phyloP scores from a whole-genome alignment of 2,329 filamentous ascomycete species.

The Nothophoma quercina region DNA sequence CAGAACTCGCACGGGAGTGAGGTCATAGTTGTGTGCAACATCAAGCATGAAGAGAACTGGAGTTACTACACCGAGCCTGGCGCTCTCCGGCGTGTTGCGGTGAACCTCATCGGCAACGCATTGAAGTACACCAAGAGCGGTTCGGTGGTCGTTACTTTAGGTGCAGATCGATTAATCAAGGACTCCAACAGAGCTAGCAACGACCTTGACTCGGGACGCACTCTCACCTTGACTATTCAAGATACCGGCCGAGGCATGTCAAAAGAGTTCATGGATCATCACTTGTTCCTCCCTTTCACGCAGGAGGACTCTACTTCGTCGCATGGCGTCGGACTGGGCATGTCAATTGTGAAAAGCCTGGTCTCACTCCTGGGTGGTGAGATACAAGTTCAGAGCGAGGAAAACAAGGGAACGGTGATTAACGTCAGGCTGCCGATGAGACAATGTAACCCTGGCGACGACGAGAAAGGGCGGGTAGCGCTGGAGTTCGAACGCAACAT shows the following conservation, averaged over 20 bases:
- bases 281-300: conserved; percentile 28
- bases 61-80: conserved; percentile 18
- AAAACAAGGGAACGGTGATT: conserved; percentile 5
- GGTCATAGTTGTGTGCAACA: conserved; percentile 5
- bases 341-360: conserved; percentile 31
- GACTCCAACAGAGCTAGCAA: neutral
- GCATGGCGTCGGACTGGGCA: conserved; percentile 28
- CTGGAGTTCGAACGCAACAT: neutral
- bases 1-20: neutral
- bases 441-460: neutral
- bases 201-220: neutral
- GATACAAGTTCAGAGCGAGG: conserved; percentile 23
- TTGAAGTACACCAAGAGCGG: conserved; percentile 30
- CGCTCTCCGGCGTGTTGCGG: conserved; percentile 24
- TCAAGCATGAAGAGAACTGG: conserved; percentile 10
- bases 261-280: conserved; percentile 23
- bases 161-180: neutral
- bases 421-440: conserved; percentile 7
- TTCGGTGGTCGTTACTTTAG: conserved; percentile 2
- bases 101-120: conserved; percentile 33
- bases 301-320: conserved; percentile 28
- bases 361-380: conserved; percentile 24
- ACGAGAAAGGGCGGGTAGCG: neutral
- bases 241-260: conserved; percentile 34
- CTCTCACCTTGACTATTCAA: conserved; percentile 35